Evolutionary conservation across 2,329 filamentous ascomycete genomes (phyloP), one percentile per base, ranked within the genome.

Genomic region (Trichoderma sp.): DNA sequence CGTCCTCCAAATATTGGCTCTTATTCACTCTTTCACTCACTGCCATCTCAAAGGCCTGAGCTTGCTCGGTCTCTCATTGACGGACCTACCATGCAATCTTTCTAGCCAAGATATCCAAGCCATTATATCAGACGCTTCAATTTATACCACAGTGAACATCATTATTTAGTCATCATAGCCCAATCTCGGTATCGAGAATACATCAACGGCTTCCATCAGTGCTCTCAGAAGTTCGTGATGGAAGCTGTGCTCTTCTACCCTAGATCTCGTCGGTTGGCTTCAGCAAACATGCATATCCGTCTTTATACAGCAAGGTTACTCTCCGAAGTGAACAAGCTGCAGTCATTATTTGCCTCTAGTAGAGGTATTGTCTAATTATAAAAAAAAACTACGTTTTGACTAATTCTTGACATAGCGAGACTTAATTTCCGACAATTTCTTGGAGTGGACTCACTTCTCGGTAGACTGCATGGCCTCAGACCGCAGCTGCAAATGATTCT

Each of bases 371-470:
- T 10, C 13, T 14, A 4, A 21, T 33, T 29, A 16, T 14, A 47
- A n/a, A 2, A 35, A 3, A 31, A 35, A 19, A 14, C 5, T 27
- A 29, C 37, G 10, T 19, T 37, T 59, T 21, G 21, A 31, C 14
- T 24, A 13, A 6, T 4, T 13, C n/a, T 27, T 35, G 37, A n/a
- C 31, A 35, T 43, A 21, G 31, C 27, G 13, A 29, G 37, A 19
- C 16, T 67, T 35, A 37, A 65, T 59, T 59, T 67, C 64, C 31
- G 40, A 37, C 19, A 7, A 2, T 11, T 33, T 5, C 24, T 52
- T 21, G 33, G 37, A 55, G 49, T 67, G 55, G 63, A 52, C 8
- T 59, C 29, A 8, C 14, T 31, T 35, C n/a, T 56, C 55, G 64
- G 31, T 27, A 16, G 21, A 11, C 27, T 33, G 55, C 64, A 59